Evolutionary conservation across 2,329 filamentous ascomycete genomes (phyloP), one percentile per base, ranked within the genome.

Genomic region (Fusarium liriodendri): DNA sequence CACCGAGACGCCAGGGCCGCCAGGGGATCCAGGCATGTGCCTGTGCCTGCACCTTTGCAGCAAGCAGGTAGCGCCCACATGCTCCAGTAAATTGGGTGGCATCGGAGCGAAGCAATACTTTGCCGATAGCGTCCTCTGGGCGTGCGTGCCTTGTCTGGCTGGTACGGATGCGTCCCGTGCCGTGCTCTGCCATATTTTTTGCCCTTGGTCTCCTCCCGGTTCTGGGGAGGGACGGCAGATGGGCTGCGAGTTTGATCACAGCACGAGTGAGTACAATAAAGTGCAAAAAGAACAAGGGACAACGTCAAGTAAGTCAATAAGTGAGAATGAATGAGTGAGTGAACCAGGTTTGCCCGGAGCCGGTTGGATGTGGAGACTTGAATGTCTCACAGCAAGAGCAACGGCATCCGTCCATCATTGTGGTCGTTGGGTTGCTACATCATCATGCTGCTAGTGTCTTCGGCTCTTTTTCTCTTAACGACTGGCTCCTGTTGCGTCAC

Each of bases 361-460:
- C 52, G 50, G 67, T 66, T 66, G 69, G 69, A 67, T 66, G 60
- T 52, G 47, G 47, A 52, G 32, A 52, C 47, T 52, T 52, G 60
- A 45, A 74, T 66, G 66, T 77, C 75, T 76, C 69, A 75, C 67
- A 67, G 60, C 62, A 38, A 67, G 40, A 59, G 40, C 20, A 52
- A 37, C 55, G 52, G 11, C 47, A 38, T 16, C 45, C 33, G n/a
- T 40, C 40, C 45, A 57, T 63, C 45, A 55, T 62, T 45, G 47
- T 27, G n/a, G 18, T 18, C 5, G 47, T 54, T 38, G 35, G 14
- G 54, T 54, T 54, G 55, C 68, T 60, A 45, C 63, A 60, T 66
- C 63, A 60, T 66, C 58, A 61, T 63, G 45, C 59, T 72, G 60
- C 57, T 70, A 64, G 59, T 57, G 47, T 64, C 32, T 16, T 50